Base-by-base conservation (phyloP, 164 flowering plant species). In the Saururus chinensis region DNA sequence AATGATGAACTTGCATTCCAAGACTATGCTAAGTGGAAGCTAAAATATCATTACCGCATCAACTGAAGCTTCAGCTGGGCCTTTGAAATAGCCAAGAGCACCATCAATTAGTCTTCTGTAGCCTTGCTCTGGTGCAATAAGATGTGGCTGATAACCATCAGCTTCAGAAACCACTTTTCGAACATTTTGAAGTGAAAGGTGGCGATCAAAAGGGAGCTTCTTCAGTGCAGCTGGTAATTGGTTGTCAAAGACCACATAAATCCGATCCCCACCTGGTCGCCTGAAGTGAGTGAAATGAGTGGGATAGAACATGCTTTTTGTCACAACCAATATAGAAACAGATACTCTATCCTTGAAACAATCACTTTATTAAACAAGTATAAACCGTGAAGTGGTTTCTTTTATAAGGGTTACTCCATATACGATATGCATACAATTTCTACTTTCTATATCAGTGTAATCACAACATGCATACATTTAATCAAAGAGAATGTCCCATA, bases 101-200 rank as follows among this genome's bases (percentile, higher is more conserved):
- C 98, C 86, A 63, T 95, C 98, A 69, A 95, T 95, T 35, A 95
- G 92, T 70, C 98, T 82, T 74, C 96, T 84, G 66, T 87, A 89
- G 62, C 98, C 99, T 78, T 95, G 99, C 70, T 95, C 98, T 59
- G 99, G 98, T 71, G 99, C 98, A 75, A 92, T 84, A 65, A 92
- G 72, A 75, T 92, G 98, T 24, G 96, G 98, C 67, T 87, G 98
- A 71, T 92, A 92, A 13, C 98, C 98, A 86, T 92, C 96, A 60
- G 98, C 95, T 71, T 92, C 95, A 14, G 96, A 78, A 59, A 92
- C 80, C 16, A 89, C 85, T 72, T 83, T 92, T 56, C 75, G 76
- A 14, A 92, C 91, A 76, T 84, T 92, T 60, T 82, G 81, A 54
- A 77, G 49, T 4, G 98, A 92, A 56, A 92, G 84, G 69, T 89